Evolutionary conservation across 139 green algal genomes (phyloP).

Genomic region (Haematococcus sp.): DNA sequence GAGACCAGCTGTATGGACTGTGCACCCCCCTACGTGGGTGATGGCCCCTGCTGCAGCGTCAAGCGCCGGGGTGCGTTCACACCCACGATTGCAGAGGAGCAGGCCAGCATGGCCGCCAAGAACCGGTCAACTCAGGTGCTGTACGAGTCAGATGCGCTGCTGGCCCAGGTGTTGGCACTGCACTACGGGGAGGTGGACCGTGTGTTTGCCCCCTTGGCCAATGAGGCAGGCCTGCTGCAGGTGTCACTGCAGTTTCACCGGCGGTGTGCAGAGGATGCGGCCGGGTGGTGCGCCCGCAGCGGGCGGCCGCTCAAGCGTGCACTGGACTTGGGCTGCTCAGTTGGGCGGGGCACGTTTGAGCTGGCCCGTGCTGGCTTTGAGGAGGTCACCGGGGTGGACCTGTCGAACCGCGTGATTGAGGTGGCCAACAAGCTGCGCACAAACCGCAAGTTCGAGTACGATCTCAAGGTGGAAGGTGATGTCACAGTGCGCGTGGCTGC

Average conservation of each 20-base stretch:
- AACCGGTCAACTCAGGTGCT: constrained; percentile 14
- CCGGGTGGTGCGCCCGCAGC: constrained; percentile 10
- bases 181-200: constrained; percentile 46
- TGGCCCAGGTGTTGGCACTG: constrained; percentile 53
- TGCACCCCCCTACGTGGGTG: constrained; percentile 53
- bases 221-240: constrained; percentile 16
- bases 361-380: constrained; percentile 51
- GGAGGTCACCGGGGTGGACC: constrained; percentile 66
- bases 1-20: constrained; percentile 70
- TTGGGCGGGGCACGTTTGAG: constrained; percentile 67
- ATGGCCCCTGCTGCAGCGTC: constrained; percentile 59
- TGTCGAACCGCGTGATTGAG: constrained; percentile 36
- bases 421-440: constrained; percentile 34
- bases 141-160: constrained; percentile 51
- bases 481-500: constrained; percentile 38
- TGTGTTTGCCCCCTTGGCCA: constrained; percentile 19
- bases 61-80: constrained; percentile 41
- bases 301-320: constrained; percentile 27
- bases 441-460: constrained; percentile 14
- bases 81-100: constrained; percentile 38
- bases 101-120: constrained; percentile 23
- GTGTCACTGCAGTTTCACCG: constrained; percentile 37
- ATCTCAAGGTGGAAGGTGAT: constrained; percentile 55
- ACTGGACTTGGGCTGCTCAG: constrained; percentile 76
- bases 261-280: constrained; percentile 36